Conservation (phyloP, 164 flowering plant species). For the Echeveria elegans region DNA sequence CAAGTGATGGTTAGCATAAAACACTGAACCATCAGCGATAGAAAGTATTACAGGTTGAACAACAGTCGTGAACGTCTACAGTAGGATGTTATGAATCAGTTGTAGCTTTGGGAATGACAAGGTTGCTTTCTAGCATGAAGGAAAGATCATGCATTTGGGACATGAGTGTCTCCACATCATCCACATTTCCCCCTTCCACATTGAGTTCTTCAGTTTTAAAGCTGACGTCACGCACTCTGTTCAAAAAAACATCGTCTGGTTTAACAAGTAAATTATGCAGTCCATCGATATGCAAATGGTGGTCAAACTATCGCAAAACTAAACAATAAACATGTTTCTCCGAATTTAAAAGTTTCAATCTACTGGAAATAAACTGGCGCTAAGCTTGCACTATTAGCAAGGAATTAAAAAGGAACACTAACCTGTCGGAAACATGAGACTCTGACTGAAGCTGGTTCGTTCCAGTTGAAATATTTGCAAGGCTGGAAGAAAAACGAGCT, state of each 20-base stretch:
- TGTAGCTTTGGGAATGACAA: neutral
- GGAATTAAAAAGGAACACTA: neutral
- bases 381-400: neutral
- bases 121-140: conserved; percentile 4
- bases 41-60: too few relatives aligned
- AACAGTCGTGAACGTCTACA: neutral
- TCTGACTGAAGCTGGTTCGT: neutral
- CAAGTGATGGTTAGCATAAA: too few relatives aligned
- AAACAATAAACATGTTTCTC: neutral
- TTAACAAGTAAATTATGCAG: neutral
- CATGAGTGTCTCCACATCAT: neutral
- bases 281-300: neutral
- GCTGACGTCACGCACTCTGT: neutral
- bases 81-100: neutral
- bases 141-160: conserved; percentile 5
- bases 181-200: neutral
- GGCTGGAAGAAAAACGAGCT: neutral
- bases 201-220: neutral
- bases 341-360: neutral
- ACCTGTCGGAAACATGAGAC: neutral
- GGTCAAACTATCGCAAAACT: neutral
- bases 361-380: neutral
- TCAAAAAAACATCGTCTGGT: neutral
- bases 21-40: too few relatives aligned
- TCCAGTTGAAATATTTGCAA: too few relatives aligned